Percentiles rank a stretch among this genome's conserved stretches.
Conservation (phyloP, 2,329 filamentous ascomycete species). For the Fusarium austroafricanum region DNA sequence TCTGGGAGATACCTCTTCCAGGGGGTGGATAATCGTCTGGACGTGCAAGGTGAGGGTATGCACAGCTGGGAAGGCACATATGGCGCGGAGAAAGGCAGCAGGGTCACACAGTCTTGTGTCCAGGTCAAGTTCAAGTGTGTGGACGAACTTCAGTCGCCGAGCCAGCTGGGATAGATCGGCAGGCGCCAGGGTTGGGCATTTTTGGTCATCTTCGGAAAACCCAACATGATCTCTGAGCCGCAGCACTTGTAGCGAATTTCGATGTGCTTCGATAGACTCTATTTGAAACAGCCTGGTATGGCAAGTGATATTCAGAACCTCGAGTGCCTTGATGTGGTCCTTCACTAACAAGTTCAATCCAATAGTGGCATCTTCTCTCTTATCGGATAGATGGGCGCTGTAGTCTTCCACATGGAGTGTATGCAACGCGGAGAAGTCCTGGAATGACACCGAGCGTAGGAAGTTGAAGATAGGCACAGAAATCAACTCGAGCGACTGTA, state of each 20-base stretch:
- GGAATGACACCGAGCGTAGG: constrained; percentile 55
- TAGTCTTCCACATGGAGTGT: constrained; percentile 59
- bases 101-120: constrained; percentile 54
- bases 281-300: constrained; percentile 56
- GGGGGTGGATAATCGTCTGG: constrained; percentile 55
- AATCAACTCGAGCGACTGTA: constrained; percentile 55
- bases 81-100: constrained; percentile 52
- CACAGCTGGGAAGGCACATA: constrained; percentile 55
- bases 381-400: constrained; percentile 54
- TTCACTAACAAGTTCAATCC: constrained; percentile 55
- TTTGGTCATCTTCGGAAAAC: constrained; percentile 56
- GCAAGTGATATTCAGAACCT: constrained; percentile 56
- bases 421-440: constrained; percentile 52
- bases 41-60: constrained; percentile 58
- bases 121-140: constrained; percentile 61
- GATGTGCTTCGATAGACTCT: constrained; percentile 55
- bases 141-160: constrained; percentile 48
- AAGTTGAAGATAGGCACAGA: constrained; percentile 60
- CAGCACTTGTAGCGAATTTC: constrained; percentile 52
- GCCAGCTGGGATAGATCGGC: constrained; percentile 52
- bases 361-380: constrained; percentile 54
- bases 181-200: constrained; percentile 56
- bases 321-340: constrained; percentile 52
- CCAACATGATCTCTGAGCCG: constrained; percentile 60
- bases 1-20: constrained; percentile 44